phyloP scores from a whole-genome alignment of 495 filamentous ascomycete species.

The Thozetella sp. region DNA sequence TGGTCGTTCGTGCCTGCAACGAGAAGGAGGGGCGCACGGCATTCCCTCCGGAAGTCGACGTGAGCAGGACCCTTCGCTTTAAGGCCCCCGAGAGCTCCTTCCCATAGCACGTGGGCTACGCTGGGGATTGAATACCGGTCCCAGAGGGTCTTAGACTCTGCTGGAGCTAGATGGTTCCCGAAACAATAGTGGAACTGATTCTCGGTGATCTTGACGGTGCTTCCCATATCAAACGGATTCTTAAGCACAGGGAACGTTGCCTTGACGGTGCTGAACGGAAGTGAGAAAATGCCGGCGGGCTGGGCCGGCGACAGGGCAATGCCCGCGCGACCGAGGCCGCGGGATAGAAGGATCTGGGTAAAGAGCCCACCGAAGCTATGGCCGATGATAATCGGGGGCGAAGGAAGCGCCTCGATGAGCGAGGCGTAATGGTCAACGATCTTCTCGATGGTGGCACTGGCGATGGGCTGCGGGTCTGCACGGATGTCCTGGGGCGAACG shows the following conservation, averaged over 20 bases:
- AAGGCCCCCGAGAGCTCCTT: slow-evolving; percentile 11
- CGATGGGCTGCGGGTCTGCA: slow-evolving; percentile 9
- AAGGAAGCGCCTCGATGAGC: slow-evolving; percentile 11
- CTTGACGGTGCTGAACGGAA: slow-evolving; percentile 13
- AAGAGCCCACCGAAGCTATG: slow-evolving; percentile 21
- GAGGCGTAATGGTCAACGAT: slow-evolving; percentile 15
- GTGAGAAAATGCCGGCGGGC: slow-evolving; percentile 13
- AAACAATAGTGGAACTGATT: slow-evolving; percentile 18
- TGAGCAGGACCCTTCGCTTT: slow-evolving; percentile 4
- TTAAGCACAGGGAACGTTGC: slow-evolving; percentile 8
- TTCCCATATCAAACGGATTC: slow-evolving; percentile 16
- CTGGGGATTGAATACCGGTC: slow-evolving; percentile 15
- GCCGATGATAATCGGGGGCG: slow-evolving; percentile 19
- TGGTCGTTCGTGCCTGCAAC: slow-evolving; percentile 5
- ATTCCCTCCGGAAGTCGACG: slow-evolving; percentile 1
- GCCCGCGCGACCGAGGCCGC: slow-evolving; percentile 13
- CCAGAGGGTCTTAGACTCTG: slow-evolving; percentile 13
- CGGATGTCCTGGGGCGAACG: slow-evolving; percentile 12
- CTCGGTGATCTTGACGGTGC: slow-evolving; percentile 17
- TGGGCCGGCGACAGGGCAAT: slow-evolving; percentile 15
- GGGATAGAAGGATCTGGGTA: slow-evolving; percentile 13
- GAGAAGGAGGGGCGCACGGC: slow-evolving; percentile 5
- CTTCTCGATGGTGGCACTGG: slow-evolving; percentile 9
- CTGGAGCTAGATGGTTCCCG: slow-evolving; percentile 12
- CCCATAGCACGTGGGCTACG: slow-evolving; percentile 19